phyloP scores from a whole-genome alignment of 805 yeast species.

The Ogataea glucozyma region DNA sequence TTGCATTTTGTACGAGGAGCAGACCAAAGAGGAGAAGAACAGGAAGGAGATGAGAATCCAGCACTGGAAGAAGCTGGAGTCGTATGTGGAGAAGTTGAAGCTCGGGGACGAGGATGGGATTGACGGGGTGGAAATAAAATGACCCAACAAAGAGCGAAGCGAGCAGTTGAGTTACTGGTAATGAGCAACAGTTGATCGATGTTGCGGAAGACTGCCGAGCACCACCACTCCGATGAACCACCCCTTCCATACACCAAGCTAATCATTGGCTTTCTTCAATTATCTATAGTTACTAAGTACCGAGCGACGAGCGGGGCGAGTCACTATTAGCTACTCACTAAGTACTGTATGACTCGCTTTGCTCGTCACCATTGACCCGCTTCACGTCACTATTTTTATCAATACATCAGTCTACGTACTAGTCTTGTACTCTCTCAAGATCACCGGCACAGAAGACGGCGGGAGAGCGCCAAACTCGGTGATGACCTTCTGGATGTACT shows the following conservation, averaged over 20 bases:
- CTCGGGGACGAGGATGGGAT: slow-evolving; percentile 28
- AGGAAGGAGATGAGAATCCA: slow-evolving; percentile 61
- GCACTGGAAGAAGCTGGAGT: slow-evolving; percentile 72
- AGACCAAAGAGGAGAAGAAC: slow-evolving; percentile 69
- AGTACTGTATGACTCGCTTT: too few species aligned
- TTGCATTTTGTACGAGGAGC: slow-evolving; percentile 80
- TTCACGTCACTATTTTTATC: slow-evolving; percentile 1
- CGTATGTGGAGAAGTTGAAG: slow-evolving; percentile 46
- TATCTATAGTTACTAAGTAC: too few species aligned
- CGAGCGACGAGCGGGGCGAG: too few species aligned
- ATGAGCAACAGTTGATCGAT: too few species aligned
- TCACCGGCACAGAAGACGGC: slow-evolving; percentile 97
- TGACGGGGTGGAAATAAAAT: slow-evolving; percentile 62
- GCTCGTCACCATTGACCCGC: too few species aligned
- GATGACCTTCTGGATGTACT: slow-evolving; percentile 88
- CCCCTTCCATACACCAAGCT: too few species aligned
- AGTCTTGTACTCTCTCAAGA: slow-evolving; percentile 83
- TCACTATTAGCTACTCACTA: too few species aligned
- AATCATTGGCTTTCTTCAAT: too few species aligned
- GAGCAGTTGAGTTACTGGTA: too few species aligned
- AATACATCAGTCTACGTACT: slow-evolving; percentile 19
- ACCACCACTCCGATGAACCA: too few species aligned
- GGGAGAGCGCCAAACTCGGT: slow-evolving; percentile 97
- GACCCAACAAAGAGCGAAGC: too few species aligned
- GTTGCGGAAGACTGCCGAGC: too few species aligned